phyloP scores from a whole-genome alignment of 306 rosid genomes.

The Gastrolobium bilobum region DNA sequence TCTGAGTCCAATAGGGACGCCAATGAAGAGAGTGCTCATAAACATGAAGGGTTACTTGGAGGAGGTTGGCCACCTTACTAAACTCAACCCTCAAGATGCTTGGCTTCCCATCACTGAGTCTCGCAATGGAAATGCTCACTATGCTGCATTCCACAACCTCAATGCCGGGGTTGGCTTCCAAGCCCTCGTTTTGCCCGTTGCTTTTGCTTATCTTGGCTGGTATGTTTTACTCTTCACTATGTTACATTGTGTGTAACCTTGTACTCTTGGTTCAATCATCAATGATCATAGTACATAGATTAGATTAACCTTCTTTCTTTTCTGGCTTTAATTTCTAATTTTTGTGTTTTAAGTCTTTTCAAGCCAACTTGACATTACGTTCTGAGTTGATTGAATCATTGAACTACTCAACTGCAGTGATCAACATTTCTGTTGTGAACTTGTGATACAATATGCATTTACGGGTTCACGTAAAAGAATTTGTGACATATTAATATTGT shows the following conservation, averaged over 20 bases:
- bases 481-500: neutral
- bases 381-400: neutral
- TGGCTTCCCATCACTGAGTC: slow-evolving; percentile 99
- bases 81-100: slow-evolving; percentile 97
- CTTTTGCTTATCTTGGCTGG: slow-evolving; percentile 98
- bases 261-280: neutral
- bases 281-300: neutral
- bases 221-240: slow-evolving; percentile 31
- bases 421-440: neutral
- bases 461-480: neutral
- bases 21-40: slow-evolving; percentile 91
- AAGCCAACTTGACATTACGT: neutral
- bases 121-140: slow-evolving; percentile 96
- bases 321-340: no score
- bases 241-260: slow-evolving; percentile 1
- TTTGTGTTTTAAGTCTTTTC: no score
- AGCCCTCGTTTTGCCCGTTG: slow-evolving; percentile 92
- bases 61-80: slow-evolving; percentile 95
- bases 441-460: neutral
- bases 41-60: slow-evolving; percentile 98
- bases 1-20: slow-evolving; percentile 96
- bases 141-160: slow-evolving; percentile 97
- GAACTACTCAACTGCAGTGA: neutral
- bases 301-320: no score
- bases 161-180: slow-evolving; percentile 98